Evolutionary conservation across 306 rosid genomes (phyloP).

Genomic region (Castanopsis chinensis): DNA sequence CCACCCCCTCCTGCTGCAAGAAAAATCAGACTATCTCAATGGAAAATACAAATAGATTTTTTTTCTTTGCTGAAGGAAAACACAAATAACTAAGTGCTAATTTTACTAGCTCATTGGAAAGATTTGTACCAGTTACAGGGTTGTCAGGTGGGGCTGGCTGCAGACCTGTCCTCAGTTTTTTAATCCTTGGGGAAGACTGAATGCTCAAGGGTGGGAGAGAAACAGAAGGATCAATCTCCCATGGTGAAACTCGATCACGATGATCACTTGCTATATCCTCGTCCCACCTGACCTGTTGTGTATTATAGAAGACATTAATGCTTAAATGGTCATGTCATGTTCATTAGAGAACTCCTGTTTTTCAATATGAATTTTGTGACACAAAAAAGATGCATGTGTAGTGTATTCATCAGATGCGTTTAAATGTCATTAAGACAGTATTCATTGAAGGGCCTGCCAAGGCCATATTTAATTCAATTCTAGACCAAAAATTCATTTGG

Average conservation of each 20-base stretch:
- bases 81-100: constrained; percentile 1
- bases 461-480: background rate
- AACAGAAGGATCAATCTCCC: constrained; percentile 90
- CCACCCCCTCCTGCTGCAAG: constrained; percentile 61
- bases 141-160: constrained; percentile 51
- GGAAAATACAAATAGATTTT: constrained; percentile 4
- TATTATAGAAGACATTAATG: constrained; percentile 24
- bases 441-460: background rate
- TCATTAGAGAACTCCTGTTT: constrained; percentile 1
- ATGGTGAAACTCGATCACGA: constrained; percentile 78
- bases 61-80: background rate
- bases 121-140: constrained; percentile 54
- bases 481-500: background rate
- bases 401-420: background rate
- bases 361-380: background rate
- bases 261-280: constrained; percentile 63
- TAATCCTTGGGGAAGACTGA: constrained; percentile 89
- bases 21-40: constrained; percentile 9
- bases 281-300: constrained; percentile 87
- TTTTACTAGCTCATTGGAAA: constrained; percentile 16
- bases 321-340: constrained; percentile 6
- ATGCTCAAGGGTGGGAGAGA: constrained; percentile 83
- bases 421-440: background rate
- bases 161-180: constrained; percentile 84
- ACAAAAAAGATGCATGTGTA: background rate